Conservation (phyloP, 2,329 filamentous ascomycete genomes). For the Helotiales sp. region DNA sequence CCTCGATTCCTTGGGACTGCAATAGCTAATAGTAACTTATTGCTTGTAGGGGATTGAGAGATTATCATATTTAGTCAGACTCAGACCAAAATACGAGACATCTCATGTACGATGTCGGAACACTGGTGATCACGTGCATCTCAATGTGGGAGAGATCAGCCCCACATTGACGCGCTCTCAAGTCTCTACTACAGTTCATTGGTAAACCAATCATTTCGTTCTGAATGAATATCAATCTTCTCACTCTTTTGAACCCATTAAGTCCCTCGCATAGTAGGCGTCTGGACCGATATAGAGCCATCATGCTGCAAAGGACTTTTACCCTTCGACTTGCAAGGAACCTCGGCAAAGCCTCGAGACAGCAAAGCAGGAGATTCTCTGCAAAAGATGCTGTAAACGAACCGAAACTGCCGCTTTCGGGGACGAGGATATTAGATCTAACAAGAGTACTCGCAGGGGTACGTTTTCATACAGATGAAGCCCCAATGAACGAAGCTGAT, state of each 20-base stretch:
- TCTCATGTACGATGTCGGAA: neutral
- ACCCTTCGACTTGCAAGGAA: neutral
- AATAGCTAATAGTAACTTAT: no score
- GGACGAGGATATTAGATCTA: slow-evolving; percentile 89
- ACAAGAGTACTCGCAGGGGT: slow-evolving; percentile 91
- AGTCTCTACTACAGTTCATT: neutral
- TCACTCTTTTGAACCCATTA: neutral
- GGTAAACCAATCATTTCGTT: neutral
- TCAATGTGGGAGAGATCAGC: neutral
- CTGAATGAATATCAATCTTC: neutral
- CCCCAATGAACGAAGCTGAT: slow-evolving; percentile 1
- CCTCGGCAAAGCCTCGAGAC: neutral
- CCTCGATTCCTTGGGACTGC: no score
- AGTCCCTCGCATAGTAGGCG: neutral
- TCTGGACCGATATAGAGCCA: neutral
- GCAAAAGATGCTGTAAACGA: neutral
- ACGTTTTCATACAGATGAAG: neutral
- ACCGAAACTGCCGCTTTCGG: slow-evolving; percentile 64
- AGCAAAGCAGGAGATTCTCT: neutral
- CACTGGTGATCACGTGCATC: neutral
- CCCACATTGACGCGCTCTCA: neutral
- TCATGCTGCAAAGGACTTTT: slow-evolving; percentile 12
- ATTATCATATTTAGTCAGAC: no score
- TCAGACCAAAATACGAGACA: no score
- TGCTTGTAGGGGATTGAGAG: no score